Base-by-base conservation (phyloP, 108 stramenopile species). In the Heterococcus sp. region DNA sequence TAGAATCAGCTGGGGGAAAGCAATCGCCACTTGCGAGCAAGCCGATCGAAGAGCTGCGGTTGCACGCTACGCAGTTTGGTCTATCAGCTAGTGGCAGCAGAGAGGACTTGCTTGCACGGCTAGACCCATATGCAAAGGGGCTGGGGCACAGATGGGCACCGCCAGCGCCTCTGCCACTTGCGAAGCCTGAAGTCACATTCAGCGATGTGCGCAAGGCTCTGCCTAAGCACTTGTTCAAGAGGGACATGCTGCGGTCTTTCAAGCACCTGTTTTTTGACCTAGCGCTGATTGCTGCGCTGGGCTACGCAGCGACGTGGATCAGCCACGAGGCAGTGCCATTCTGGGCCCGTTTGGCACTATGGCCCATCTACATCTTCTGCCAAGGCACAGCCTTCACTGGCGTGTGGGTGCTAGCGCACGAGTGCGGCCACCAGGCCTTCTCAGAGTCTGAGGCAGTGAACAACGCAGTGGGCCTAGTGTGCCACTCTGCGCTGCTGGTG, bases 381-480 rank as follows among this genome's bases (percentile, higher is more conserved):
- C 93, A 94, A 90, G 98, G 98, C 72, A 92, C 93, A 73, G 94
- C 97, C 73, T 75, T 95, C 67, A 98, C 97, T 30, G 97, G 98
- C 4, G 95, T 95, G 32, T 99, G 98, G 98, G 98, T 99, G 32
- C 79, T 99, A 1, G 97, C 94, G 0, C 98, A 99, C 82, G 98
- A 99, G 76, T 98, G 97, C 76, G 98, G 98, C 65, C 98, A 99
- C 83, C 95, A 95, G 58, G 95, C 96, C 73, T 99, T 97, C 79
- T 94, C 93, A 21, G 90, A 92, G 1, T 90, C 84, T 36, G 93
- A 96, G 85, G 85, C 90, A 33, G 90, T 95, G 75, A 99, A 99
- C 84, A 95, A 99, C 87, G 70, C 90, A 38, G 92, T 96, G 64
- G 98, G 98, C 69, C 93, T 92, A 81, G 73, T 99, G 68, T 83